These are phyloP conservation scores for Ustanciosporium gigantosporum DNA, from an alignment of 1,284 basidiomycete species.

Conservation along the genomic window DNA sequence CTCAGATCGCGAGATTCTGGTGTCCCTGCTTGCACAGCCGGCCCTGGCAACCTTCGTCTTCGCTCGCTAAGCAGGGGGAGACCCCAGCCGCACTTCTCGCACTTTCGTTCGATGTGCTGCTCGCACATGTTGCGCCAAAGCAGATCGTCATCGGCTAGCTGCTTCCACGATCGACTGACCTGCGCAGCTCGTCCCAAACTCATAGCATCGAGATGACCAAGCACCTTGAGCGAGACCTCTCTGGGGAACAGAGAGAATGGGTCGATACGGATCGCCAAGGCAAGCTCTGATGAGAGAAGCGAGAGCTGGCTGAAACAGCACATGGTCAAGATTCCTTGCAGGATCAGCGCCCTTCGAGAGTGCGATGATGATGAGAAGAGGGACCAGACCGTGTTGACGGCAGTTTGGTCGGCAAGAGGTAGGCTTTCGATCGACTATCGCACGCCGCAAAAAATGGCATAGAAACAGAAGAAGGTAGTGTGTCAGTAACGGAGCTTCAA, in stretches of 20 bases:
- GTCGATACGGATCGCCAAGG: constrained; percentile 84
- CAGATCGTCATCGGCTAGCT: constrained; percentile 90
- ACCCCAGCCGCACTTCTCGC: constrained; percentile 96
- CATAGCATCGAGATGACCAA: constrained; percentile 90
- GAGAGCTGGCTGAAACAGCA: constrained; percentile 99
- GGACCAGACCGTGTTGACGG: constrained; percentile 92
- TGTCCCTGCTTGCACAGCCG: constrained; percentile 37
- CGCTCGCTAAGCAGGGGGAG: constrained; percentile 81
- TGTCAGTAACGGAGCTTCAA: not conserved
- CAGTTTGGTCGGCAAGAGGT: constrained; percentile 82
- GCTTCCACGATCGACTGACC: constrained; percentile 83
- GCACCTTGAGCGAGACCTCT: constrained; percentile 85
- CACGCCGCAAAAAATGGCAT: constrained; percentile 3
- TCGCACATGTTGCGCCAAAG: constrained; percentile 97
- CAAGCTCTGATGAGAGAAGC: constrained; percentile 87
- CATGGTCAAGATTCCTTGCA: constrained; percentile 98
- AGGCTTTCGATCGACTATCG: constrained; percentile 87
- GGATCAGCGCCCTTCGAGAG: constrained; percentile 84
- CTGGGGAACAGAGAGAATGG: constrained; percentile 89
- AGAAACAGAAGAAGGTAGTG: not conserved
- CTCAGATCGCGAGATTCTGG: constrained; percentile 44
- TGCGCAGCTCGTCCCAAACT: constrained; percentile 94
- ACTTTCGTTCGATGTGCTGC: constrained; percentile 97
- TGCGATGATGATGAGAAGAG: constrained; percentile 94
- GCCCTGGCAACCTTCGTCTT: constrained; percentile 63